phyloP scores from a whole-genome alignment of 345 rosid species.

The Atalantia buxifolia region DNA sequence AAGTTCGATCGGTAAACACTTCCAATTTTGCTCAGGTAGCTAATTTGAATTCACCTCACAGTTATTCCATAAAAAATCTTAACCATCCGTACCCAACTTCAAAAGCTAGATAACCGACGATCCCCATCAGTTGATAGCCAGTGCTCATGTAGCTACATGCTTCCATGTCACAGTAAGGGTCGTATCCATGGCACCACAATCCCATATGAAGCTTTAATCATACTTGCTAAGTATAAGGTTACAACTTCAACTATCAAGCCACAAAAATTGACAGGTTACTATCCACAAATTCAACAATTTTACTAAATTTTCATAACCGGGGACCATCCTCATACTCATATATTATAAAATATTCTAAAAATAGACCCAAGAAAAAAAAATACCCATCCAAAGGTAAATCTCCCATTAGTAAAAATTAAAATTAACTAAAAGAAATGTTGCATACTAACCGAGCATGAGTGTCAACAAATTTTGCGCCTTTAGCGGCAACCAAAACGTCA shows the following conservation, averaged over 20 bases:
- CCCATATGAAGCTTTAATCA: too few relatives aligned
- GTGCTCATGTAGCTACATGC: too few relatives aligned
- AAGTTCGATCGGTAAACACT: background rate
- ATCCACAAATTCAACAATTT: background rate
- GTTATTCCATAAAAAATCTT: too few relatives aligned
- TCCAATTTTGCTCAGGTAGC: too few relatives aligned
- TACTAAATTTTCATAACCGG: background rate
- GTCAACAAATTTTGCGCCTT: conserved; percentile 77
- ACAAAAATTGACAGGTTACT: background rate
- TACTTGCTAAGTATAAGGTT: background rate
- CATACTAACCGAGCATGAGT: conserved; percentile 67
- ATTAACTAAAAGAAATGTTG: background rate
- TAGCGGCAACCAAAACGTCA: conserved; percentile 73
- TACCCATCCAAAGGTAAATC: background rate
- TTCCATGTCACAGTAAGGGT: too few relatives aligned
- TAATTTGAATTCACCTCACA: too few relatives aligned
- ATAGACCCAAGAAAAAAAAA: background rate
- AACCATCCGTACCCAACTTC: too few relatives aligned
- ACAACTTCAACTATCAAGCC: background rate
- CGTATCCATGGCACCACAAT: too few relatives aligned
- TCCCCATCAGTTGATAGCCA: too few relatives aligned
- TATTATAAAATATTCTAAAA: too few relatives aligned
- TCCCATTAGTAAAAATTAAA: background rate
- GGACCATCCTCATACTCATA: too few relatives aligned
- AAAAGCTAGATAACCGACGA: too few relatives aligned